Base-by-base conservation (phyloP, 2,329 filamentous ascomycete genomes). In the Calonectria hawksworthii region DNA sequence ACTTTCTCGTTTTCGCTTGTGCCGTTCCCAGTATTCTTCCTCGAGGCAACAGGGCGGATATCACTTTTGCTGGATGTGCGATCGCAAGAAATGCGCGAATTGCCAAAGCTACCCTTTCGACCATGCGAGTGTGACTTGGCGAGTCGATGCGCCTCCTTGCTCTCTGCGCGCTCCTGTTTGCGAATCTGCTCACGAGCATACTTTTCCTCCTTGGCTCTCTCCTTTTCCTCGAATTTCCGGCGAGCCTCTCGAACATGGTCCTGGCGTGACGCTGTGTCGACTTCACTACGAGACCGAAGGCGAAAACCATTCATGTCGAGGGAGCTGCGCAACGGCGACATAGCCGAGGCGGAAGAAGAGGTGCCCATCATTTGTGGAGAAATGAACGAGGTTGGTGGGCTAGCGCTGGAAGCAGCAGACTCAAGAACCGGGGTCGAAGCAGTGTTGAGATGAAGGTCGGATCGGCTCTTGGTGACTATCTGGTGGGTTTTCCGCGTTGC, bases 221-320 rank as follows among this genome's bases (percentile, higher is more conserved):
- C 91, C 81, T 90, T 91, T 80, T 92, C 89, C 80, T 92, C 88
- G 75, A 93, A 93, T 80, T 90, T 92, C 78, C 90, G 90, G 68
- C 92, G 91, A 5, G 91, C 92, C 79, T 90, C 89, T 56, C 90
- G 88, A 41, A 93, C 89, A 52, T 91, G 89, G 75, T 92, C 90
- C 66, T 88, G 86, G 34, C 90, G 89, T 1, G 87, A 86, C 16
- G 85, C 87, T 8, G 89, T 88, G 80, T 92, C 90, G 21, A 92
- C 85, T 76, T 93, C 91, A 51, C 91, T 92, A 75, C 90, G 89
- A 64, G 90, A 90, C 76, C 92, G 90, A 7, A 93, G 84, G 66
- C 92, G 91, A 77, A 93, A 92, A 30, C 88, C 88, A 73, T 86
- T 82, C 82, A 86, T 85, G 68, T 93, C 92, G 63, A 93, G 86